Evolutionary conservation across 2,329 filamentous ascomycete genomes (phyloP).

Genomic region (Trichoderma polysporum): DNA sequence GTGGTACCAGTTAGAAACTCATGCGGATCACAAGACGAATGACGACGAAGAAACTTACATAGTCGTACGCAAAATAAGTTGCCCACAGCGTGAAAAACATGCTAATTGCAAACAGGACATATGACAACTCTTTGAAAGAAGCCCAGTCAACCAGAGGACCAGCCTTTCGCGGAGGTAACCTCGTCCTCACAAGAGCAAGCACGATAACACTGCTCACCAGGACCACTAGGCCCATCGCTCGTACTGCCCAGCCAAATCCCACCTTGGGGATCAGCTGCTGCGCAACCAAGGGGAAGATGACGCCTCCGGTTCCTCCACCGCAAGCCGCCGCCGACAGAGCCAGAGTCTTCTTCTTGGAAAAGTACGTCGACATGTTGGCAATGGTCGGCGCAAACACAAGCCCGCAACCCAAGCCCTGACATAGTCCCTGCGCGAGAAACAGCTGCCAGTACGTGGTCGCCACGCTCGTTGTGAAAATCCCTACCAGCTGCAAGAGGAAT

Average conservation of each 20-base stretch:
- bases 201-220: slow-evolving; percentile 44
- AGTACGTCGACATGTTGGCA: slow-evolving; percentile 60
- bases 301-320: slow-evolving; percentile 61
- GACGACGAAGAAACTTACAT: slow-evolving; percentile 30
- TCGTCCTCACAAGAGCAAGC: slow-evolving; percentile 45
- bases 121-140: slow-evolving; percentile 51
- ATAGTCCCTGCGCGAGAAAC: slow-evolving; percentile 54
- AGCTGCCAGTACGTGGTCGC: slow-evolving; percentile 47
- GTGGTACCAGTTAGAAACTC: neutral
- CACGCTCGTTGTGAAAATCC: slow-evolving; percentile 47
- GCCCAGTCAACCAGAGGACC: slow-evolving; percentile 51
- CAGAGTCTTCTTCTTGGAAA: slow-evolving; percentile 56
- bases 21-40: neutral
- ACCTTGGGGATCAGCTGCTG: slow-evolving; percentile 57
- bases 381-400: slow-evolving; percentile 55
- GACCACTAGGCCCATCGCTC: slow-evolving; percentile 60
- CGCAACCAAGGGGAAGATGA: slow-evolving; percentile 61
- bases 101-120: slow-evolving; percentile 37
- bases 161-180: slow-evolving; percentile 48
- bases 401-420: slow-evolving; percentile 55
- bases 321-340: slow-evolving; percentile 60
- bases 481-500: slow-evolving; percentile 44
- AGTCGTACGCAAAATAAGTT: slow-evolving; percentile 52
- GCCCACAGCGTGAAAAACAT: slow-evolving; percentile 48
- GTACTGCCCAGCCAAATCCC: slow-evolving; percentile 65